Base-by-base conservation (phyloP, 495 filamentous ascomycete genomes). In the Penicillium arizonense region DNA sequence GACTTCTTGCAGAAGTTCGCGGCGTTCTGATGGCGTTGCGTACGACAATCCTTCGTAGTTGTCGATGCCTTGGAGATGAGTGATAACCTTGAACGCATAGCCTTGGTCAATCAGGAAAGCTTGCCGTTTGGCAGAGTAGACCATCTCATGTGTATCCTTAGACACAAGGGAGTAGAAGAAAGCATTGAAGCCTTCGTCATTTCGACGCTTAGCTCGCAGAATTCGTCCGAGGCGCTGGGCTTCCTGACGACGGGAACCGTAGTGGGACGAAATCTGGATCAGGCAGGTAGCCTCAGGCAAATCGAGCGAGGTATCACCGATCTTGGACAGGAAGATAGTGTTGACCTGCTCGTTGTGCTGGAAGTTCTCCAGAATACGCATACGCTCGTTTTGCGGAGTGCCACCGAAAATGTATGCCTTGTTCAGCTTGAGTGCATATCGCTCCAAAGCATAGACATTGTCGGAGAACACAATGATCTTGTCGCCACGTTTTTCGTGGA, bases 401-500 rank as follows among this genome's bases (percentile, higher is more conserved):
- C 86, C 89, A 49, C 94, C 94, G 68, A 87, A 97, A 67, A 99
- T 97, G 72, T 87, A 97, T 35, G 87, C 88, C 64, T 96, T 97
- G 33, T 82, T 80, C 28, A 98, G 77, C 55, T 90, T 91, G 24
- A 84, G 72, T 11, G 94, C 94, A 64, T 97, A 97, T 21, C 80
- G 76, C 63, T 91, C 82, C 38, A 98, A 80, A 0, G 95, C 92
- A 69, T 92, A 99, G 56, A 99, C 92, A 65, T 99, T 97, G 70
- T 99, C 94, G 2, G 91, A 96, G 70, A 97, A 99, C 49, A 99
- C 95, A 57, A 99, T 97, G 63, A 97, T 88, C 67, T 99, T 99
- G 78, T 99, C 94, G 5, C 95, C 94, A 47, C 94, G 85, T 44
- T 84, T 84, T 70, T 99, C 94, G 73, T 99, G 94, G 70, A 94